phyloP scores from a whole-genome alignment of 192 early-diverging fungal genomes.

The Coemansia sp. region DNA sequence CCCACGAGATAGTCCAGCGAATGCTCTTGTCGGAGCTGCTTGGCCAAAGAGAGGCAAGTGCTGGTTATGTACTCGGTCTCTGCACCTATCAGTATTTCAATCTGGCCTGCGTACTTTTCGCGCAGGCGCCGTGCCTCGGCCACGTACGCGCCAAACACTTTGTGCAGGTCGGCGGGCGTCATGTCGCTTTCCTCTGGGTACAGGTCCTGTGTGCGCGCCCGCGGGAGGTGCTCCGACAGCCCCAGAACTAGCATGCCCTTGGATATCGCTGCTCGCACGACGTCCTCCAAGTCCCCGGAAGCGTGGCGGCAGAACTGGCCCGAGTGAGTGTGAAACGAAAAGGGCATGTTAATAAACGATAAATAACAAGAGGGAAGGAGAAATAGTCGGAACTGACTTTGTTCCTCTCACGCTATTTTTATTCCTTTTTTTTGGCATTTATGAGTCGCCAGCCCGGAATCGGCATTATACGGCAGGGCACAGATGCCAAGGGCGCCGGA shows the following conservation, averaged over 20 bases:
- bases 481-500: constrained; percentile 24
- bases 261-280: constrained; percentile 76
- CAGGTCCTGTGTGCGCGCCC: constrained; percentile 73
- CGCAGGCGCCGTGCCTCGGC: constrained; percentile 75
- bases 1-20: constrained; percentile 89
- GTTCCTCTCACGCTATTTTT: neutral
- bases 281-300: constrained; percentile 79
- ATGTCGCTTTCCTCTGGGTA: constrained; percentile 92
- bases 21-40: constrained; percentile 53
- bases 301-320: constrained; percentile 97
- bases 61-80: constrained; percentile 88
- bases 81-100: constrained; percentile 81
- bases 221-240: constrained; percentile 93
- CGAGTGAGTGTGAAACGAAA: constrained; percentile 92
- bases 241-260: constrained; percentile 76
- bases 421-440: neutral
- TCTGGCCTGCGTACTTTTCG: constrained; percentile 57
- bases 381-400: neutral
- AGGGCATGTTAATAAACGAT: constrained; percentile 58
- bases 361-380: neutral
- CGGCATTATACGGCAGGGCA: constrained; percentile 42
- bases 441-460: constrained; percentile 56
- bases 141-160: constrained; percentile 70
- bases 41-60: constrained; percentile 56
- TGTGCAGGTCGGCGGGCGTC: constrained; percentile 63